Conservation (phyloP, 1,284 basidiomycete species). For the Cystobasidiaceae sp. region DNA sequence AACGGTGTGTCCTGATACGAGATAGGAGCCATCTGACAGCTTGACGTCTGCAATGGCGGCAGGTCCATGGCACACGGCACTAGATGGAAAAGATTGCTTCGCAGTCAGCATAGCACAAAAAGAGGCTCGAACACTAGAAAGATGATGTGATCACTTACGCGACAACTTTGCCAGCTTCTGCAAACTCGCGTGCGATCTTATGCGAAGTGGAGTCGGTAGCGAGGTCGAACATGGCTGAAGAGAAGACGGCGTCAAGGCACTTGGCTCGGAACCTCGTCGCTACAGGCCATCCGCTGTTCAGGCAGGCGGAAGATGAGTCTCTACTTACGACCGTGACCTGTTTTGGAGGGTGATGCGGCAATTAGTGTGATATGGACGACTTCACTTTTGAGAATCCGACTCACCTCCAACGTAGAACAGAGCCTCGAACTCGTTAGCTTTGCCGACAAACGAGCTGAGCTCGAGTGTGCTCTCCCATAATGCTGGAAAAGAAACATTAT, state of each 20-base stretch:
- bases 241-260: too few species aligned
- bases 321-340: slow-evolving; percentile 14
- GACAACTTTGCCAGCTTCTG: slow-evolving; percentile 25
- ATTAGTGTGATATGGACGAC: not conserved
- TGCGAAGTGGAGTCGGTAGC: slow-evolving; percentile 18
- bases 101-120: not conserved
- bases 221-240: slow-evolving; percentile 20
- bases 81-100: not conserved
- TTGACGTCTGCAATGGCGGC: slow-evolving; percentile 19
- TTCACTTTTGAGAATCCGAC: not conserved
- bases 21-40: slow-evolving; percentile 18
- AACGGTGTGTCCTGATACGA: not conserved
- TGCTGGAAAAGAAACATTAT: slow-evolving; percentile 44
- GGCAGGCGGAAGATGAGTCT: not conserved
- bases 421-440: slow-evolving; percentile 60
- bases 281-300: too few species aligned
- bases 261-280: too few species aligned
- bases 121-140: not conserved
- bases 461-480: slow-evolving; percentile 58
- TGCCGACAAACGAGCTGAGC: slow-evolving; percentile 55
- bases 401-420: slow-evolving; percentile 71
- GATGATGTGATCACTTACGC: not conserved
- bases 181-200: slow-evolving; percentile 8
- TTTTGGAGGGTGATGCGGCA: not conserved
- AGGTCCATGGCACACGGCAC: slow-evolving; percentile 29